These are phyloP conservation scores for Trichoderma hamatum DNA, from an alignment of 2,329 filamentous ascomycete genomes.

Conservation along the genomic window DNA sequence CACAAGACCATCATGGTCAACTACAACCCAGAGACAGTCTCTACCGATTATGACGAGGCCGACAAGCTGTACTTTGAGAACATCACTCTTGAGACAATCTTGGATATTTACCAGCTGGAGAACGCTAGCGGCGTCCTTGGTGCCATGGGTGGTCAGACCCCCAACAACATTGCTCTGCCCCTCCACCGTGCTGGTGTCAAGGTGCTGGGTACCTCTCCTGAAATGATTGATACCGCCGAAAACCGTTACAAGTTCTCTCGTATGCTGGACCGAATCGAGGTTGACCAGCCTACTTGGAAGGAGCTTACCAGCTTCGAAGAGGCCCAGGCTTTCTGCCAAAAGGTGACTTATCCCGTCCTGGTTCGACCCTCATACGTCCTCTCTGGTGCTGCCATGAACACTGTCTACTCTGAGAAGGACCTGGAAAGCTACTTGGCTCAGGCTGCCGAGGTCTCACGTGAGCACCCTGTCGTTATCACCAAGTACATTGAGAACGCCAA, in stretches of 20 bases:
- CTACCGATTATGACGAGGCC: conserved; percentile 91
- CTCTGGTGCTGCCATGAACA: conserved; percentile 98
- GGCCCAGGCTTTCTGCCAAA: conserved; percentile 82
- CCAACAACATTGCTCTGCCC: conserved; percentile 94
- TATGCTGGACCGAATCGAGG: conserved; percentile 91
- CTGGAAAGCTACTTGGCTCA: conserved; percentile 86
- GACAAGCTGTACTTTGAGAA: conserved; percentile 96
- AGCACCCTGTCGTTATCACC: conserved; percentile 96
- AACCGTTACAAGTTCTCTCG: conserved; percentile 99
- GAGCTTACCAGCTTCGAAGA: conserved; percentile 94
- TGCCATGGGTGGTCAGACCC: conserved; percentile 95
- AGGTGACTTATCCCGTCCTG: conserved; percentile 89
- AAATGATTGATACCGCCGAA: conserved; percentile 98
- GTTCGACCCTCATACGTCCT: conserved; percentile 96
- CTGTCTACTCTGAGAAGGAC: conserved; percentile 94
- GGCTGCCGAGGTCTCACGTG: conserved; percentile 88
- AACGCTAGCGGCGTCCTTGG: conserved; percentile 81
- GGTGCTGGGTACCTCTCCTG: conserved; percentile 91
- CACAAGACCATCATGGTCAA: conserved; percentile 98
- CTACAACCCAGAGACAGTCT: conserved; percentile 87
- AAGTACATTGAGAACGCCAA: conserved; percentile 99
- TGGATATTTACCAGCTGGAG: conserved; percentile 93
- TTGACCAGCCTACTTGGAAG: conserved; percentile 98
- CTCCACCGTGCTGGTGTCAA: conserved; percentile 88
- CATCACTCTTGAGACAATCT: conserved; percentile 84